Evolutionary conservation across 2,329 filamentous ascomycete genomes (phyloP).

Genomic region (Ilyonectria mors-panacis): DNA sequence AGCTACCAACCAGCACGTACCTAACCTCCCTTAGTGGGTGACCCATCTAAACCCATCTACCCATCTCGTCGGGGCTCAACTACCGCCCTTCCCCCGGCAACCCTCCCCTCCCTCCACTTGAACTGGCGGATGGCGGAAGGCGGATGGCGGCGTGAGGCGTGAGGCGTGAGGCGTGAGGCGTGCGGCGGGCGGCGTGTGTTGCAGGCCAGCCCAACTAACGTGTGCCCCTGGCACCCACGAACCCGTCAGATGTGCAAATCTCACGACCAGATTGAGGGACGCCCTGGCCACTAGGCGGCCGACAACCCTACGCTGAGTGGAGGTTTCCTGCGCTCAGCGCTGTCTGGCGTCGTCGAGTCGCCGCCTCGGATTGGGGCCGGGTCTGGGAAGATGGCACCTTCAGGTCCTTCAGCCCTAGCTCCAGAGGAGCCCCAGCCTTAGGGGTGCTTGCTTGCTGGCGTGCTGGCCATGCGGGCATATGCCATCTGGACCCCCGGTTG

Average conservation of each 20-base stretch:
- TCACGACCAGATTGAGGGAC: slow-evolving; percentile 21
- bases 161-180: slow-evolving; percentile 20
- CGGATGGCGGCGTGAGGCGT: slow-evolving; percentile 13
- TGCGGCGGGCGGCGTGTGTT: slow-evolving; percentile 16
- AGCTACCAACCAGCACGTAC: slow-evolving; percentile 14
- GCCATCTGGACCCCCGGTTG: slow-evolving; percentile 17
- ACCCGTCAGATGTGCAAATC: slow-evolving; percentile 26
- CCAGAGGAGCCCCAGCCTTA: slow-evolving; percentile 5
- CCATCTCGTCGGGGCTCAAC: slow-evolving; percentile 27
- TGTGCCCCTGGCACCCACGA: slow-evolving; percentile 29
- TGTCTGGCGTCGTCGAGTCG: slow-evolving; percentile 10
- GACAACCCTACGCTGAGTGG: slow-evolving; percentile 12
- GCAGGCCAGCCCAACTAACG: slow-evolving; percentile 9
- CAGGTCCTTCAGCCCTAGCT: slow-evolving; percentile 30
- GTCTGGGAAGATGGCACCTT: slow-evolving; percentile 20
- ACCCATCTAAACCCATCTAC: slow-evolving; percentile 8
- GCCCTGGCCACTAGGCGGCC: slow-evolving; percentile 10
- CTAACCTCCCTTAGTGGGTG: slow-evolving; percentile 17
- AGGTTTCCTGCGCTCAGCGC: slow-evolving; percentile 16
- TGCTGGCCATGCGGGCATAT: slow-evolving; percentile 16
- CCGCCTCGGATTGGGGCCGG: slow-evolving; percentile 14
- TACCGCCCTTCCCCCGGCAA: slow-evolving; percentile 21
- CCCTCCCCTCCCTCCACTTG: slow-evolving; percentile 23
- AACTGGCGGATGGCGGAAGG: slow-evolving; percentile 23
- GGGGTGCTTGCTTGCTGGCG: background rate